Conservation (phyloP, 2,329 filamentous ascomycete species). For the Aspergillus sclerotialis region DNA sequence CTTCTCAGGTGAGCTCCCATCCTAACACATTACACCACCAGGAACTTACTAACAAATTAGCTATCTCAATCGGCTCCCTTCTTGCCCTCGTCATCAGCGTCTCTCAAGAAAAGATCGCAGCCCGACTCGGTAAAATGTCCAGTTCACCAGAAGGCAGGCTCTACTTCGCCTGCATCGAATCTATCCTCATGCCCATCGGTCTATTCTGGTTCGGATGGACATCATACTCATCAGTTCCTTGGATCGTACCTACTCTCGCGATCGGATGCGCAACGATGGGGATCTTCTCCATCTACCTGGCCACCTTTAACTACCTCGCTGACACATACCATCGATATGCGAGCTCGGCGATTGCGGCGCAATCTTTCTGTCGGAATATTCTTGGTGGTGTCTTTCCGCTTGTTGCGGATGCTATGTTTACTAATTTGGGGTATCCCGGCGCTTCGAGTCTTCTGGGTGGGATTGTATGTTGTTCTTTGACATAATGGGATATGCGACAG, state of each 20-base stretch:
- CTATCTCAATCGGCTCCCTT: constrained; percentile 59
- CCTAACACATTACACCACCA: not conserved
- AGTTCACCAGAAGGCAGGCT: constrained; percentile 64
- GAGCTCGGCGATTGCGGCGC: constrained; percentile 72
- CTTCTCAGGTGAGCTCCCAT: constrained; percentile 44
- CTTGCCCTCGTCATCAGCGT: constrained; percentile 61
- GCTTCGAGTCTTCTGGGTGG: constrained; percentile 68
- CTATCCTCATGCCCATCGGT: constrained; percentile 64
- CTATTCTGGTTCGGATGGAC: constrained; percentile 73
- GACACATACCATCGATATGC: constrained; percentile 80
- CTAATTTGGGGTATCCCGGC: constrained; percentile 57
- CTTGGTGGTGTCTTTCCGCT: constrained; percentile 72
- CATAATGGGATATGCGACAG: not conserved
- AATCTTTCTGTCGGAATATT: constrained; percentile 78
- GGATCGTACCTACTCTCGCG: constrained; percentile 62
- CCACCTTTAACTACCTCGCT: constrained; percentile 84
- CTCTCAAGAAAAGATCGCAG: constrained; percentile 60
- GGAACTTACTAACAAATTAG: constrained; percentile 14
- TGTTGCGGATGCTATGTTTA: constrained; percentile 64
- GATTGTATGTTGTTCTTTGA: constrained; percentile 41
- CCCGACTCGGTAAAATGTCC: constrained; percentile 37
- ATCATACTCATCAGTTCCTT: constrained; percentile 52
- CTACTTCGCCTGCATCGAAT: constrained; percentile 71
- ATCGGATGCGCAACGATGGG: constrained; percentile 69
- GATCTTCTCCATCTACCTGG: constrained; percentile 76